Evolutionary conservation across 1,284 basidiomycete species (phyloP).

Genomic region (Vanrija sp.): DNA sequence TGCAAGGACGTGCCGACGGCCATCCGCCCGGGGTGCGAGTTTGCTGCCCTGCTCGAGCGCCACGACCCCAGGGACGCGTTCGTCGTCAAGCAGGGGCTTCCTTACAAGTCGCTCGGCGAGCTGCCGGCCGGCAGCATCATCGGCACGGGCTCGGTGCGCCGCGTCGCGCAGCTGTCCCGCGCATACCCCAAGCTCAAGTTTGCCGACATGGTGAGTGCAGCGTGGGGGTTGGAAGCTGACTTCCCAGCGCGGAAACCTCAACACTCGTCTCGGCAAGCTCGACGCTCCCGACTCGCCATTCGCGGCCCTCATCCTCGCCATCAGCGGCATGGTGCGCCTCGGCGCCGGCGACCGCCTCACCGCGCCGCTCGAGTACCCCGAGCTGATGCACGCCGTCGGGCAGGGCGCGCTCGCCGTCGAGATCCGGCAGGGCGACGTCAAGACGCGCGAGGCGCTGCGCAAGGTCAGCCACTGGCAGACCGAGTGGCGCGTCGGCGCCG

Average conservation of each 20-base stretch:
- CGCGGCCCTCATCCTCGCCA: slow-evolving; percentile 86
- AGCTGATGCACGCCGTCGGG: slow-evolving; percentile 82
- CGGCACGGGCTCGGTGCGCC: slow-evolving; percentile 88
- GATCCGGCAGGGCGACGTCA: slow-evolving; percentile 68
- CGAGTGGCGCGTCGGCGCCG: slow-evolving; percentile 70
- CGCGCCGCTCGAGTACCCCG: slow-evolving; percentile 67
- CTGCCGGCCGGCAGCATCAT: slow-evolving; percentile 84
- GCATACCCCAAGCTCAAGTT: slow-evolving; percentile 76
- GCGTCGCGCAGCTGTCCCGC: slow-evolving; percentile 85
- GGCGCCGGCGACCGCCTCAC: slow-evolving; percentile 75
- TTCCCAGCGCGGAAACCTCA: slow-evolving; percentile 53
- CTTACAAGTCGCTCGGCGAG: slow-evolving; percentile 74
- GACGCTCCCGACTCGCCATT: slow-evolving; percentile 77
- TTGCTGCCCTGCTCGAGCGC: slow-evolving; percentile 79
- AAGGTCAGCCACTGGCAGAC: slow-evolving; percentile 70
- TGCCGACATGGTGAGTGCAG: slow-evolving; percentile 73
- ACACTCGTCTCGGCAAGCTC: slow-evolving; percentile 86
- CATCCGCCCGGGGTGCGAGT: slow-evolving; percentile 75
- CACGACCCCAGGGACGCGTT: slow-evolving; percentile 88
- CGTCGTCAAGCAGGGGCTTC: slow-evolving; percentile 73
- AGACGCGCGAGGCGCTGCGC: slow-evolving; percentile 61
- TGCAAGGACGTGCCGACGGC: slow-evolving; percentile 92
- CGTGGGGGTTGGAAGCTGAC: background rate
- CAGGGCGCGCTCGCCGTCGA: slow-evolving; percentile 92
- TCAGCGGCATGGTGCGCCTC: slow-evolving; percentile 85